Evolutionary conservation across 805 yeast genomes (phyloP).

Genomic region (Barnettozyma siamensis): DNA sequence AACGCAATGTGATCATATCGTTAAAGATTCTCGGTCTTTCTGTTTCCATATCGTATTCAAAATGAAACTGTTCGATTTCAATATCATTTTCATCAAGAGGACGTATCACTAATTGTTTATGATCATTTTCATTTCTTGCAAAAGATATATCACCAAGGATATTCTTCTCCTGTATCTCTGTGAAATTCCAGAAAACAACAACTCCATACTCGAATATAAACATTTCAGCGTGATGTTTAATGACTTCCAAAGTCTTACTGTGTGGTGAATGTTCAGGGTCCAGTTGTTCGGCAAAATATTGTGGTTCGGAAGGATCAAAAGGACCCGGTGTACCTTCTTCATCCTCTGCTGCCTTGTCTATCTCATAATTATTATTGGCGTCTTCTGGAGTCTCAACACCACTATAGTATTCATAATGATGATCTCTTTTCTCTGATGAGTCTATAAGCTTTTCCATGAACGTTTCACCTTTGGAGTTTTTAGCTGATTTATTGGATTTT

Average conservation of each 20-base stretch:
- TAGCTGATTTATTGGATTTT: constrained; percentile 50
- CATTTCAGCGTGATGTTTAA: constrained; percentile 68
- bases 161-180: constrained; percentile 88
- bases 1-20: constrained; percentile 86
- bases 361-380: constrained; percentile 38
- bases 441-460: constrained; percentile 74
- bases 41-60: constrained; percentile 46
- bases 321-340: constrained; percentile 33
- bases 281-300: constrained; percentile 58
- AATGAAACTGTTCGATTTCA: constrained; percentile 72
- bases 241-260: constrained; percentile 18
- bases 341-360: constrained; percentile 27
- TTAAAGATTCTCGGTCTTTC: constrained; percentile 77
- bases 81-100: constrained; percentile 85
- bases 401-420: constrained; percentile 85
- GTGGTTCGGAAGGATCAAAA: constrained; percentile 93
- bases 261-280: constrained; percentile 14
- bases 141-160: constrained; percentile 81
- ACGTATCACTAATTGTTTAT: constrained; percentile 51
- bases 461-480: constrained; percentile 34
- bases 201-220: constrained; percentile 90
- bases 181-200: constrained; percentile 96
- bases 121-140: constrained; percentile 37
- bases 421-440: constrained; percentile 80
- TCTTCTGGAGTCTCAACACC: constrained; percentile 62